Evolutionary conservation across 2,329 filamentous ascomycete species (phyloP).

Genomic region (Cucurbitaria berberidis): DNA sequence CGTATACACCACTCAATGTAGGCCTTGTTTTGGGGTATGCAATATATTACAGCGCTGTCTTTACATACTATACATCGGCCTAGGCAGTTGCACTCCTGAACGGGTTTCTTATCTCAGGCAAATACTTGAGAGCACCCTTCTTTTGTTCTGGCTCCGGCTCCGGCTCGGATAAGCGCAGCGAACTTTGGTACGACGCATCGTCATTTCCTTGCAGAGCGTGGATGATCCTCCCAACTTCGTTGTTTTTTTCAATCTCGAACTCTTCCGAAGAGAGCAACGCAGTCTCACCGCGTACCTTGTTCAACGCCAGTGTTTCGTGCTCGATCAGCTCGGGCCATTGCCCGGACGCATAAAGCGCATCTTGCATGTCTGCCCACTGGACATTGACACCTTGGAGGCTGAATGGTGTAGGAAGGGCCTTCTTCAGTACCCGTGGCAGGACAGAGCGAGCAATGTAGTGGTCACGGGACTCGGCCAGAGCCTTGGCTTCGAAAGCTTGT

Average conservation of each 20-base stretch:
- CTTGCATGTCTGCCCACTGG: slow-evolving; percentile 43
- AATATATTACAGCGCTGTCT: slow-evolving; percentile 2
- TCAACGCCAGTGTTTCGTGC: slow-evolving; percentile 28
- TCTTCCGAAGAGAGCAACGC: slow-evolving; percentile 26
- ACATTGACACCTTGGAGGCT: slow-evolving; percentile 35
- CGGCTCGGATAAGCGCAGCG: neutral
- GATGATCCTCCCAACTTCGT: slow-evolving; percentile 26
- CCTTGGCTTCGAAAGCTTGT: slow-evolving; percentile 31
- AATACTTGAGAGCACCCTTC: slow-evolving; percentile 20
- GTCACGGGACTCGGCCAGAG: slow-evolving; percentile 16
- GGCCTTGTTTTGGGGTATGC: too few species aligned
- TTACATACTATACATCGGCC: slow-evolving; percentile 8
- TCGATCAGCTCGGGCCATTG: slow-evolving; percentile 30
- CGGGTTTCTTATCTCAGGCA: slow-evolving; percentile 21
- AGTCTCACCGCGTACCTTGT: slow-evolving; percentile 14
- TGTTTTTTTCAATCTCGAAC: slow-evolving; percentile 21
- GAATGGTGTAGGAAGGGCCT: slow-evolving; percentile 27
- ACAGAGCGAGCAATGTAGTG: slow-evolving; percentile 34
- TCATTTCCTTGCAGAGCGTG: slow-evolving; percentile 9
- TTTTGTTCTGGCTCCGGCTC: slow-evolving; percentile 10
- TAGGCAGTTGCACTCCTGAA: slow-evolving; percentile 25
- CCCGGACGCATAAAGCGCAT: slow-evolving; percentile 35
- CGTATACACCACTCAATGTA: too few species aligned
- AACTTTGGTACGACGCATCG: neutral
- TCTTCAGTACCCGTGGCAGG: slow-evolving; percentile 27